A percentile compares a stretch with the other conserved stretches of the same genome.
Evolutionary conservation across 805 yeast genomes (phyloP).

Genomic region (Torulaspora quercuum): DNA sequence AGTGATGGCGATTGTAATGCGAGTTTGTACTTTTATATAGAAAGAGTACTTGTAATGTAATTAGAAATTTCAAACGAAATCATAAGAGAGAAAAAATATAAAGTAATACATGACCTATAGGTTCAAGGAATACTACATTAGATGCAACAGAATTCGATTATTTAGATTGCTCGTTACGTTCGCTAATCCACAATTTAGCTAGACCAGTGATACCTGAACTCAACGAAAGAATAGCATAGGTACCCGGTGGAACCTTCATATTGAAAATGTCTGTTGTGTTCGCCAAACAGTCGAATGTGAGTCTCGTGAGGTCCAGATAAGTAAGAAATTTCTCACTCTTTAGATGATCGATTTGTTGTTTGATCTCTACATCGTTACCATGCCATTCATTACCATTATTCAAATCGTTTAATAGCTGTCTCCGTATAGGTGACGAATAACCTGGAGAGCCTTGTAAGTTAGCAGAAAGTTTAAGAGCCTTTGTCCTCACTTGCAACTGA

Average conservation of each 20-base stretch:
- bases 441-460: slow-evolving; percentile 38
- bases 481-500: slow-evolving; percentile 54
- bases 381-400: slow-evolving; percentile 14
- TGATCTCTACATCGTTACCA: slow-evolving; percentile 16
- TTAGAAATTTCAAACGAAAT: no score
- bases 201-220: slow-evolving; percentile 33
- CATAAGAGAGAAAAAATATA: no score
- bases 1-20: no score
- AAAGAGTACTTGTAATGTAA: slow-evolving; percentile 9
- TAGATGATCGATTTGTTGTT: slow-evolving; percentile 34
- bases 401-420: slow-evolving; percentile 33
- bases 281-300: slow-evolving; percentile 46
- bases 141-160: slow-evolving; percentile 3
- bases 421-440: slow-evolving; percentile 38
- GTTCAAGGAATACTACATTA: no score
- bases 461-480: slow-evolving; percentile 22
- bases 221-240: slow-evolving; percentile 32
- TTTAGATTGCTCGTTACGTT: slow-evolving; percentile 18
- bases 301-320: slow-evolving; percentile 42
- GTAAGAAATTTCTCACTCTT: slow-evolving; percentile 38
- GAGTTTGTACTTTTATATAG: slow-evolving; percentile 3
- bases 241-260: slow-evolving; percentile 36
- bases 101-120: no score
- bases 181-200: slow-evolving; percentile 31
- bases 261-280: slow-evolving; percentile 47